A percentile compares a stretch with the other conserved stretches of the same genome.
Conservation (phyloP, 495 filamentous ascomycete genomes). For the Niebla homalea region DNA sequence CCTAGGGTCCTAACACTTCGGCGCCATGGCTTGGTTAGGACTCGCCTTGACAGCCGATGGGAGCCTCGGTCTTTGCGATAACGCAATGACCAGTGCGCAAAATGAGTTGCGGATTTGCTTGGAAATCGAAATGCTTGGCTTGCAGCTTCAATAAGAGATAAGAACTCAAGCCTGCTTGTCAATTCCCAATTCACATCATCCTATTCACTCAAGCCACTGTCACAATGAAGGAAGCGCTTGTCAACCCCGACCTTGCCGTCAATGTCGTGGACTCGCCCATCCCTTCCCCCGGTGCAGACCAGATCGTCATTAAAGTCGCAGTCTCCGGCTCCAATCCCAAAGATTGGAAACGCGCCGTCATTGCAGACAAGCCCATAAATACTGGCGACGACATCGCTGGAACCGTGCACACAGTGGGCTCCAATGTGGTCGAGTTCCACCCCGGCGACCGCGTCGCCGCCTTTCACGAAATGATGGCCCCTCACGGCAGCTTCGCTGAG, state of each 20-base stretch:
- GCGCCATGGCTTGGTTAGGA: no score
- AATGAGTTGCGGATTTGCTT: neutral
- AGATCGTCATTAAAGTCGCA: conserved; percentile 59
- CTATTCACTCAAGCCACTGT: neutral
- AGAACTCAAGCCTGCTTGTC: no score
- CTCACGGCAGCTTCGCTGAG: conserved; percentile 53
- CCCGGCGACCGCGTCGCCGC: conserved; percentile 57
- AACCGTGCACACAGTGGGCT: conserved; percentile 47
- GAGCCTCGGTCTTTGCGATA: no score
- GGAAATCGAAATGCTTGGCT: neutral
- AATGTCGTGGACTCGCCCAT: conserved; percentile 50
- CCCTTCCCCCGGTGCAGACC: conserved; percentile 42
- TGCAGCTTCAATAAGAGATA: no score
- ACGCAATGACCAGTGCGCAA: no score
- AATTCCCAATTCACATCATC: neutral
- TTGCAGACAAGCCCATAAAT: conserved; percentile 28
- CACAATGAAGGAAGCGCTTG: conserved; percentile 54
- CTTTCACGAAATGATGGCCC: conserved; percentile 48
- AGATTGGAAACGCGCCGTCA: conserved; percentile 49
- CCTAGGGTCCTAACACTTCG: neutral
- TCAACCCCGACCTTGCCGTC: conserved; percentile 40
- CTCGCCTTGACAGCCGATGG: no score
- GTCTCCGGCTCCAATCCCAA: conserved; percentile 65
- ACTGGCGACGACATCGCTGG: conserved; percentile 64
- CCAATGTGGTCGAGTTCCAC: conserved; percentile 46